phyloP scores from a whole-genome alignment of 148 eudicot species.

The Oxyria digyna region DNA sequence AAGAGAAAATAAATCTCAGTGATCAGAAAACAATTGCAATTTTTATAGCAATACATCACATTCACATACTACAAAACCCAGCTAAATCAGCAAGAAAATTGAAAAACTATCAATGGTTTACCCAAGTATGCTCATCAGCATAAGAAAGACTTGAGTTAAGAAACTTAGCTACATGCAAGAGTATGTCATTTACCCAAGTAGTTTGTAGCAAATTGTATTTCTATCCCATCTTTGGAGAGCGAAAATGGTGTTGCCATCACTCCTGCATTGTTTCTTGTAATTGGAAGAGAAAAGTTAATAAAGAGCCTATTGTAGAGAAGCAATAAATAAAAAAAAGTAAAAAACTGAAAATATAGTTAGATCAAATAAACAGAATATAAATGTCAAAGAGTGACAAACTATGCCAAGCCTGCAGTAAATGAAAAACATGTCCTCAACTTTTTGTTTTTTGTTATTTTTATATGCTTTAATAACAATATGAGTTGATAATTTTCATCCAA shows the following conservation, averaged over 20 bases:
- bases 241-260: constrained; percentile 77
- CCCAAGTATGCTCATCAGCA: background rate
- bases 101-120: background rate
- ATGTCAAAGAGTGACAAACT: background rate
- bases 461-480: background rate
- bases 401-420: background rate
- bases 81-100: background rate
- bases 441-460: background rate
- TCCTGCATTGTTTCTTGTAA: constrained; percentile 77
- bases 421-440: background rate
- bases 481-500: background rate
- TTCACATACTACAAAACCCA: background rate
- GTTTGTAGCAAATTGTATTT: constrained; percentile 85
- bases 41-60: background rate
- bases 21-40: background rate
- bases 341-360: background rate
- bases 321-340: background rate
- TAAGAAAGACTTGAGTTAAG: background rate
- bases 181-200: constrained; percentile 41
- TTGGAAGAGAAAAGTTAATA: background rate
- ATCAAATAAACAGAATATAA: background rate
- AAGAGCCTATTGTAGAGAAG: background rate
- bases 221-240: constrained; percentile 77
- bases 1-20: background rate
- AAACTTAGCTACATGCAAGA: background rate